Evolutionary conservation across 2,329 filamentous ascomycete genomes (phyloP).

Genomic region (Penicillium capsulatum): DNA sequence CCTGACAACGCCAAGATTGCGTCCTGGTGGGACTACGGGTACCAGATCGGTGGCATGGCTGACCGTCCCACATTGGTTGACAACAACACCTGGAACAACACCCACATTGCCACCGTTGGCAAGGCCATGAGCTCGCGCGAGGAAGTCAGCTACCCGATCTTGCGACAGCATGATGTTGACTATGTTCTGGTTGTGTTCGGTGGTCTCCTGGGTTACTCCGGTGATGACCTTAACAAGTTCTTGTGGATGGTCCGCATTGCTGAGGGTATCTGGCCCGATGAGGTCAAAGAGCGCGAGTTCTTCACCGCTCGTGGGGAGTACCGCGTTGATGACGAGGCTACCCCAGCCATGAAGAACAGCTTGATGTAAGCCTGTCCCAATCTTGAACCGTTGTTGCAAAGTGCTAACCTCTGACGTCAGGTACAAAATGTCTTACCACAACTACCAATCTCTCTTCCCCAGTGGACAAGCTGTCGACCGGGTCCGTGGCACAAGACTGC

Average conservation of each 20-base stretch:
- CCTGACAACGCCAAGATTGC: constrained; percentile 93
- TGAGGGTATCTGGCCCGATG: constrained; percentile 99
- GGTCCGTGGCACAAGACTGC: constrained; percentile 75
- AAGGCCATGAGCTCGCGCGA: constrained; percentile 98
- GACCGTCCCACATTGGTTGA: constrained; percentile 95
- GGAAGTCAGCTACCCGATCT: constrained; percentile 97
- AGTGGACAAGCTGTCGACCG: constrained; percentile 84
- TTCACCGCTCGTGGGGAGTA: constrained; percentile 95
- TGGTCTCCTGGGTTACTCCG: constrained; percentile 91
- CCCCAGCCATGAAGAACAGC: constrained; percentile 97
- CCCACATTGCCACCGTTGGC: constrained; percentile 96
- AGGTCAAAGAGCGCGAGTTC: constrained; percentile 94
- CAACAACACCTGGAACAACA: constrained; percentile 99
- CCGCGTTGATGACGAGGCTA: constrained; percentile 86
- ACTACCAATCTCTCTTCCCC: constrained; percentile 89
- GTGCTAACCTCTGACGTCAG: constrained; percentile 50
- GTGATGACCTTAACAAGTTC: constrained; percentile 99
- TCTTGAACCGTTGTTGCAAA: too few relatives aligned
- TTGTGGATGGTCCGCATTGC: constrained; percentile 99
- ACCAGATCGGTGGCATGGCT: constrained; percentile 99
- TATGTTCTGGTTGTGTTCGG: constrained; percentile 98
- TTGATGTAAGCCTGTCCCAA: constrained; percentile 69
- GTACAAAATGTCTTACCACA: constrained; percentile 99
- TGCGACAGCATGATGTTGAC: constrained; percentile 97
- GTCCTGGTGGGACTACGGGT: constrained; percentile 99